A percentile compares a stretch with the other conserved stretches of the same genome.
phyloP scores from a whole-genome alignment of 345 rosid genomes.

The Dovyalis caffra region DNA sequence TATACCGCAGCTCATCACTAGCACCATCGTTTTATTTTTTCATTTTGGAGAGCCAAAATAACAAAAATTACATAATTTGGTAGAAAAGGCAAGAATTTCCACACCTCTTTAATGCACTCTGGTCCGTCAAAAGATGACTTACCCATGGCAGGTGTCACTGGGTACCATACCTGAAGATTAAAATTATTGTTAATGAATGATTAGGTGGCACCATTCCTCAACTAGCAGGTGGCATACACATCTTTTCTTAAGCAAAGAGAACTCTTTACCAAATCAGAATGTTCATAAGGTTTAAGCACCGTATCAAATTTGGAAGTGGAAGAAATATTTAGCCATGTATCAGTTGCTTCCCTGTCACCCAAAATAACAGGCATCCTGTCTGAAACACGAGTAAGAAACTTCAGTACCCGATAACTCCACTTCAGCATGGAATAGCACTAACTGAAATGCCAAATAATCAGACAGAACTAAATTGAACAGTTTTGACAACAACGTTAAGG shows the following conservation, averaged over 20 bases:
- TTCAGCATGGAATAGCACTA: neutral
- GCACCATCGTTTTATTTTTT: neutral
- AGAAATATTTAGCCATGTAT: conserved; percentile 65
- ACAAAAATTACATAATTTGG: neutral
- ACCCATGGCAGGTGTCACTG: conserved; percentile 84
- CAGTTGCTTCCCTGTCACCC: conserved; percentile 61
- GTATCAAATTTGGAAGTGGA: conserved; percentile 42
- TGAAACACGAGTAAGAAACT: conserved; percentile 17
- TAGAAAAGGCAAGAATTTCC: conserved; percentile 5
- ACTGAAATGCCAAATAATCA: neutral
- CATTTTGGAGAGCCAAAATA: neutral
- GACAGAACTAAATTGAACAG: too few relatives aligned
- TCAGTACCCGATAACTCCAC: neutral
- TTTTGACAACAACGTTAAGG: neutral
- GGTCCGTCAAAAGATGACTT: conserved; percentile 78
- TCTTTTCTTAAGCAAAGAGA: neutral
- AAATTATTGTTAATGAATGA: conserved; percentile 7
- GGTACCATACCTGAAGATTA: conserved; percentile 66
- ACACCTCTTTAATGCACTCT: conserved; percentile 83
- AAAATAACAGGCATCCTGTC: conserved; percentile 95
- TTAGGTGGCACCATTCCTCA: neutral
- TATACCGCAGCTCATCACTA: neutral
- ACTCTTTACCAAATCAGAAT: conserved; percentile 64
- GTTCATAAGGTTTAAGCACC: conserved; percentile 68
- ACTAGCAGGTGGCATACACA: neutral